Conservation (phyloP, 768 basidiomycete species). For the Boletus vermiculosoides region DNA sequence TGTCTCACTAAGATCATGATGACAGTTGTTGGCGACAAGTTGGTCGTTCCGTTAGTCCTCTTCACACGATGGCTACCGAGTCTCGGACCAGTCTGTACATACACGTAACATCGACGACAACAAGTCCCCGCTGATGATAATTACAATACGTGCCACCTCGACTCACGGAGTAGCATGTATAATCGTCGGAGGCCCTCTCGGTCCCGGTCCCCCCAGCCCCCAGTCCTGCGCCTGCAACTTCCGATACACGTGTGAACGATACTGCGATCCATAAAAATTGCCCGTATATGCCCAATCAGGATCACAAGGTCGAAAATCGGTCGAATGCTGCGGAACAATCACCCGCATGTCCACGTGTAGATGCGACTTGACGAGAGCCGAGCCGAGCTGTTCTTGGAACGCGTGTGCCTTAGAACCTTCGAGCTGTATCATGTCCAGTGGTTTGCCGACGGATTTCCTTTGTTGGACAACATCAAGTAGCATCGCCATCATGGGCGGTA, state of each 20-base stretch:
- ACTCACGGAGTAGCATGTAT: conserved; percentile 25
- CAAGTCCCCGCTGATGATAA: conserved; percentile 1
- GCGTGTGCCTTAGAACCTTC: conserved; percentile 23
- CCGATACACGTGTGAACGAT: conserved; percentile 31
- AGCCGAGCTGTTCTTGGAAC: conserved; percentile 29
- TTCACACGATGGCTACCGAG: not conserved
- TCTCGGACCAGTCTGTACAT: conserved; percentile 1
- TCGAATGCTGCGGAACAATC: conserved; percentile 11
- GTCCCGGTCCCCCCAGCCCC: conserved; percentile 20
- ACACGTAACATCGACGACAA: conserved; percentile 5
- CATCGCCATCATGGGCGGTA: conserved; percentile 30
- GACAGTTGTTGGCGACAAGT: not conserved
- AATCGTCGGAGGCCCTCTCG: conserved; percentile 29
- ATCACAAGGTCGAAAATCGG: conserved; percentile 21
- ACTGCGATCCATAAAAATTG: conserved; percentile 32
- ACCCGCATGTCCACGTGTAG: conserved; percentile 27
- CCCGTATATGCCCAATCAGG: conserved; percentile 30
- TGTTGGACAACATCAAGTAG: conserved; percentile 33
- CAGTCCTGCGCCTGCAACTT: conserved; percentile 31
- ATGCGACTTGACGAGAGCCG: conserved; percentile 27
- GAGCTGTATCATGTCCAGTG: conserved; percentile 26
- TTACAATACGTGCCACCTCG: conserved; percentile 2
- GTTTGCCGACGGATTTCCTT: conserved; percentile 29
- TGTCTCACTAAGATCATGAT: not conserved
- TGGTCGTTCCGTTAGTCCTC: not conserved